phyloP scores from a whole-genome alignment of 1,284 basidiomycete species.

The Xerocomus minutiporus region DNA sequence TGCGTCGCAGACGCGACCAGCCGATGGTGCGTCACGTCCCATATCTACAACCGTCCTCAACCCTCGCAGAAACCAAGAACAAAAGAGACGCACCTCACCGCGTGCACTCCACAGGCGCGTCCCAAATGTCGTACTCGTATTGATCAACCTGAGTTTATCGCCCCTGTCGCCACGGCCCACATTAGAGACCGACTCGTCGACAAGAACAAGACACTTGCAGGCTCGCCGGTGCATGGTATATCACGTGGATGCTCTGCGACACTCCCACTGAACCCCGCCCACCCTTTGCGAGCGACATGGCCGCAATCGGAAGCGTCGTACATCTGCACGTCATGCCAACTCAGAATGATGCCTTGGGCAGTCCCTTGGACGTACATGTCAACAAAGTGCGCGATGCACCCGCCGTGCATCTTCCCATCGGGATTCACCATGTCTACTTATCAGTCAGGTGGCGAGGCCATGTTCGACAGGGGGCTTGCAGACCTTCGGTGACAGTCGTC shows the following conservation, averaged over 20 bases:
- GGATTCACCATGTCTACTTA: constrained; percentile 49
- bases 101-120: constrained; percentile 39
- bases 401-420: constrained; percentile 45
- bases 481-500: constrained; percentile 46
- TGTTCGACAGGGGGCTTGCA: constrained; percentile 6
- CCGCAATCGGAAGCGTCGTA: constrained; percentile 41
- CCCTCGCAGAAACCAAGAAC: too few species aligned
- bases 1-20: constrained; percentile 53
- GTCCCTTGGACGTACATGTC: constrained; percentile 40
- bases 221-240: constrained; percentile 51
- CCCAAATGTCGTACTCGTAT: constrained; percentile 43
- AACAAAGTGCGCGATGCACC: constrained; percentile 47
- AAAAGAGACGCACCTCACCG: constrained; percentile 38
- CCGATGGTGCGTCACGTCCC: constrained; percentile 48
- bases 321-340: constrained; percentile 32
- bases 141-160: constrained; percentile 45
- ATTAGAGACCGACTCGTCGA: neutral
- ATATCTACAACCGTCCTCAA: constrained; percentile 38
- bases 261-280: constrained; percentile 25
- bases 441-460: too few species aligned
- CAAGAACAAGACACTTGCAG: constrained; percentile 33
- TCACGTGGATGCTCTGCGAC: constrained; percentile 46
- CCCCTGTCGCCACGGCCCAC: constrained; percentile 34
- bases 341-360: neutral
- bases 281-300: constrained; percentile 26